Base-by-base conservation (phyloP, 805 yeast genomes). In the Ogataea minuta region DNA sequence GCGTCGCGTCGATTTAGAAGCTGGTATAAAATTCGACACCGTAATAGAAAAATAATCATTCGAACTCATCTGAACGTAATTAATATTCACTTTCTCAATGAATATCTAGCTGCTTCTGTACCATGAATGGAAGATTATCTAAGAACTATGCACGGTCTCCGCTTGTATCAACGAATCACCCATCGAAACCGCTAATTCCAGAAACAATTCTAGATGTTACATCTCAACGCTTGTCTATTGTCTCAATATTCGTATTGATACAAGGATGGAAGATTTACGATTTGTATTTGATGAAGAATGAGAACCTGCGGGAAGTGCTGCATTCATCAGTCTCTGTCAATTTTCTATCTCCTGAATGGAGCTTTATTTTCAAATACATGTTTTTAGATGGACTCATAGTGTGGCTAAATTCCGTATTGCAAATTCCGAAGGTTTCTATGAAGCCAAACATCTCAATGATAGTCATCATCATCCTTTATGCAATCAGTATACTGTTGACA, bases 241-340 rank as follows among this genome's bases (percentile, higher is more conserved):
- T 81, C n/a, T 74, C 86, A 1, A 45, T 85, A 9, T 86, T 88
- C 56, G 66, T 75, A 2, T 68, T 84, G 23, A 70, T 91, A n/a
- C 97, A 90, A 60, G 76, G 86, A n/a, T 84, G 84, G 76, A 91
- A 93, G 57, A 41, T 86, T 1, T 85, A 84, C 50, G 95, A 87
- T 56, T 61, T 85, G 28, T 63, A 81, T 23, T 58, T 78, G 15
- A 62, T 85, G 41, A 79, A 80, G 50, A 69, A 75, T 17, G 73
- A 69, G 12, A 28, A 32, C 1, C 28, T 57, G 16, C 35, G 58
- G 14, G 54, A 50, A 19, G 26, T 48, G 5, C 32, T 59, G 2
- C 32, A 44, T 24, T 28, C 45, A 2, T 41, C 54, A 50, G 36
- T 66, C 10, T 43, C 64, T 1, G 39, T 66, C 1, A 61, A 63